Evolutionary conservation across 257 asterid species (phyloP), one percentile per base, ranked within the genome.

Genomic region (Jacaranda mimosifolia): DNA sequence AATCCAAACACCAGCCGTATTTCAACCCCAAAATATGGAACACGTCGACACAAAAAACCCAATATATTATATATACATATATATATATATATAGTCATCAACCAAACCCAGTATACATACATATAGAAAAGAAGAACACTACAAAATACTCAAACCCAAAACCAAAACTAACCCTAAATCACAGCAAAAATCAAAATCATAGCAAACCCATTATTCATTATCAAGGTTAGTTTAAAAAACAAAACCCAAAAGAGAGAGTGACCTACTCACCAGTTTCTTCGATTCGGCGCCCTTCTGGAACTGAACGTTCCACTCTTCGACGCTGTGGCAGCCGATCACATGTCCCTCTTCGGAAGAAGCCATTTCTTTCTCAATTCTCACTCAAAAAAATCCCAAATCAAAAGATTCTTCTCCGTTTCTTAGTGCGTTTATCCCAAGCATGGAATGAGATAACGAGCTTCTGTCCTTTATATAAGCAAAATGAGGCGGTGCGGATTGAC

Each of bases 331-430:
- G 51, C 88, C 79, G 68, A 86, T 63, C 72, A 94, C 97, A 26
- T 91, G 97, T 73, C 98, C 98, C 65, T 89, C 98, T 42, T 91
- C 96, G 42, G 90, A 66, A 32, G 90, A 66, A 32, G 91, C 87
- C 94, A 88, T 86, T 40, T 77, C 63, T 63, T 38, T 80, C n/a
- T 67, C 15, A 59, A 32, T 58, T 26, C 77, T 53, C 13, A 67
- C 45, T 48, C 13, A 15, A 48, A 2, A 40, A 74, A 32, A 12
- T 4, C 15, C 38, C 6, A 80, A 68, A 40, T 21, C 21, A 11
- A 9, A 56, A 38, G 15, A 40, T 0, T 21, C 19, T 52, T 52
- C n/a, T 17, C 1, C 13, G 18, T 13, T 15, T 8, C 9, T 12
- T 13, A 3, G 5, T 5, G 5, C 13, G 18, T 55, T 18, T 7